phyloP scores from a whole-genome alignment of 1,284 basidiomycete genomes.

The Papiliotrema laurentii region DNA sequence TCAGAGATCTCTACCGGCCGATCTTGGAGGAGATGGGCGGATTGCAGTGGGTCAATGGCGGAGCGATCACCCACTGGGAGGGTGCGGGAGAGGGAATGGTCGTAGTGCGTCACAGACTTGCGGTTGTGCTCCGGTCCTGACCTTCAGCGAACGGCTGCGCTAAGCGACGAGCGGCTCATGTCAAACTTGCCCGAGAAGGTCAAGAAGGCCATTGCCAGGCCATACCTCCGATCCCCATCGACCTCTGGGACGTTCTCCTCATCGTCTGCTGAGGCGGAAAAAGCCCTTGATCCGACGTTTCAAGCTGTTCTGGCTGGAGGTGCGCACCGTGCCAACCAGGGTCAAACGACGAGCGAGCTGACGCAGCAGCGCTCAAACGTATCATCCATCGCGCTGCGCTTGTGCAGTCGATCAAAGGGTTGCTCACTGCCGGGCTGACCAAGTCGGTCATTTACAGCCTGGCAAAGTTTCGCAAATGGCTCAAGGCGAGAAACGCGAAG shows the following conservation, averaged over 20 bases:
- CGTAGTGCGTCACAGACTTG: no score
- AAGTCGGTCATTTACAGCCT: constrained; percentile 73
- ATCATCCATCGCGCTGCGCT: constrained; percentile 81
- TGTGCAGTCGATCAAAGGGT: constrained; percentile 77
- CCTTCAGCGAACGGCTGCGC: no score
- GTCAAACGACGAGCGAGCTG: background rate
- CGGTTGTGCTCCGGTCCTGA: no score
- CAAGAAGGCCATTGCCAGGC: no score
- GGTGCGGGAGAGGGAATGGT: no score
- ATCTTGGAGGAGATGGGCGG: constrained; percentile 62
- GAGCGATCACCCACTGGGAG: no score
- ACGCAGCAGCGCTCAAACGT: constrained; percentile 60
- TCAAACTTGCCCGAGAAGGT: no score
- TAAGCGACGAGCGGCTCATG: no score
- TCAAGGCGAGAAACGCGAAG: constrained; percentile 46
- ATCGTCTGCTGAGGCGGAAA: no score
- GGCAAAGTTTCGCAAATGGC: constrained; percentile 80
- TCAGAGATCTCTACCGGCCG: constrained; percentile 79
- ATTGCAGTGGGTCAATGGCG: background rate
- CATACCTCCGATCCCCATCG: no score
- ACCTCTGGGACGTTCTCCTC: no score
- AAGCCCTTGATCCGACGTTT: background rate
- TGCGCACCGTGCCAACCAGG: background rate
- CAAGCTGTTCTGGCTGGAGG: background rate
- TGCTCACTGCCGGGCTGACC: constrained; percentile 72